Evolutionary conservation across 345 rosid species (phyloP).

Genomic region (Boechera divaricarpa): DNA sequence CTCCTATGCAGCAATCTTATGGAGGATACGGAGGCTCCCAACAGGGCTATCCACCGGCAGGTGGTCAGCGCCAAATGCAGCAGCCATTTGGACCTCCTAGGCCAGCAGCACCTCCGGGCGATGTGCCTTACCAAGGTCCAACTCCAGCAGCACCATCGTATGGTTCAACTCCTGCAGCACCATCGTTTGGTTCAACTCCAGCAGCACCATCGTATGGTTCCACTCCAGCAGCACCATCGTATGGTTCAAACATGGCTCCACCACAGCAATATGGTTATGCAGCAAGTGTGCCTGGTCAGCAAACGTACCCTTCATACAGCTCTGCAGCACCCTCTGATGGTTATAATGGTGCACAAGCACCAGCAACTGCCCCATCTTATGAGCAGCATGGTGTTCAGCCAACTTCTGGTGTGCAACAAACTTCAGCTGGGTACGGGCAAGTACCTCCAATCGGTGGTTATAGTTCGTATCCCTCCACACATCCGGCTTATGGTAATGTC

Average conservation of each 20-base stretch:
- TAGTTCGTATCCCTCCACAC: conserved; percentile 59
- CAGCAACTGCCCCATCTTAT: conserved; percentile 53
- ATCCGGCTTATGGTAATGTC: conserved; percentile 65
- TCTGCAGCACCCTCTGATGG: conserved; percentile 64
- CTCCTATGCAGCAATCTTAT: conserved; percentile 61
- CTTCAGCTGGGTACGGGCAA: conserved; percentile 58
- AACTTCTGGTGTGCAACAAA: conserved; percentile 46
- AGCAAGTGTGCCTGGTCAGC: conserved; percentile 65
- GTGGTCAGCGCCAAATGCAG: conserved; percentile 68
- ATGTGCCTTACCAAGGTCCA: conserved; percentile 57
- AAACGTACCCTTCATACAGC: conserved; percentile 63
- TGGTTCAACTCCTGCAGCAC: conserved; percentile 59
- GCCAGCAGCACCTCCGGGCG: conserved; percentile 39
- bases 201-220: conserved; percentile 63
- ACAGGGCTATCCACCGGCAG: conserved; percentile 60
- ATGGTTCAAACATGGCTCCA: conserved; percentile 56
- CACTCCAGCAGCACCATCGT: conserved; percentile 47
- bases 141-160: conserved; percentile 58
- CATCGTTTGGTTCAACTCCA: conserved; percentile 59
- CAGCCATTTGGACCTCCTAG: conserved; percentile 72
- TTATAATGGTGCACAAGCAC: conserved; percentile 53
- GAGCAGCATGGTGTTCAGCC: conserved; percentile 55
- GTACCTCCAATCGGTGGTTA: conserved; percentile 57
- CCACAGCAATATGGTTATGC: conserved; percentile 78
- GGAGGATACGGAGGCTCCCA: conserved; percentile 65